Percentiles rank a stretch among this genome's conserved stretches.
Conservation (phyloP, 2,329 filamentous ascomycete genomes). For the Hypoxylon sp. region DNA sequence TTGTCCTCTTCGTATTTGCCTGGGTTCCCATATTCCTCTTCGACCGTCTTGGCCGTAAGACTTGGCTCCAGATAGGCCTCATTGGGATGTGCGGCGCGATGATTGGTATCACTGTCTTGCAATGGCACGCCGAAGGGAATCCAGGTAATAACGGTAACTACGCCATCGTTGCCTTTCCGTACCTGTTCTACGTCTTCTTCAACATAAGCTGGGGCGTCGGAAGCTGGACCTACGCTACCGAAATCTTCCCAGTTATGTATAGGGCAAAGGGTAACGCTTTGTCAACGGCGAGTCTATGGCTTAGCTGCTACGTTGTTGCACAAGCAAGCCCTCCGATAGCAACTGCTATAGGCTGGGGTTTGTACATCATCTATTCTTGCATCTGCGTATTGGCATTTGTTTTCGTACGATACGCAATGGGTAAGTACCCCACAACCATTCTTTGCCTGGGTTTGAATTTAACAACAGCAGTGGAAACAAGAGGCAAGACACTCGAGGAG, state of each 20-base stretch:
- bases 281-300: constrained; percentile 51
- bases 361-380: constrained; percentile 49
- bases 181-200: constrained; percentile 48
- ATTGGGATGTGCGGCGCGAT: constrained; percentile 48
- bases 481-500: constrained; percentile 44
- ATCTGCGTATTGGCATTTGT: constrained; percentile 50
- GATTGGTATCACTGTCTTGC: constrained; percentile 46
- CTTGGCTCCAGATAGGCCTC: constrained; percentile 48
- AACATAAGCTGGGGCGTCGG: constrained; percentile 51
- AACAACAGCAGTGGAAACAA: constrained; percentile 43
- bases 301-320: constrained; percentile 49
- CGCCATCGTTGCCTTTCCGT: constrained; percentile 48
- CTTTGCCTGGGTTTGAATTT: neutral
- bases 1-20: constrained; percentile 48
- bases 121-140: constrained; percentile 47
- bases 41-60: constrained; percentile 50
- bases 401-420: constrained; percentile 50
- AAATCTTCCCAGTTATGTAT: constrained; percentile 48
- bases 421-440: constrained; percentile 18
- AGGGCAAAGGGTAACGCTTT: constrained; percentile 50
- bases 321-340: constrained; percentile 48
- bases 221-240: constrained; percentile 49
- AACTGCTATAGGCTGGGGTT: constrained; percentile 48
- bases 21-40: constrained; percentile 51
- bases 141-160: constrained; percentile 44